phyloP scores from a whole-genome alignment of 2,329 filamentous ascomycete genomes.

The Apiospora rasikravindrae region DNA sequence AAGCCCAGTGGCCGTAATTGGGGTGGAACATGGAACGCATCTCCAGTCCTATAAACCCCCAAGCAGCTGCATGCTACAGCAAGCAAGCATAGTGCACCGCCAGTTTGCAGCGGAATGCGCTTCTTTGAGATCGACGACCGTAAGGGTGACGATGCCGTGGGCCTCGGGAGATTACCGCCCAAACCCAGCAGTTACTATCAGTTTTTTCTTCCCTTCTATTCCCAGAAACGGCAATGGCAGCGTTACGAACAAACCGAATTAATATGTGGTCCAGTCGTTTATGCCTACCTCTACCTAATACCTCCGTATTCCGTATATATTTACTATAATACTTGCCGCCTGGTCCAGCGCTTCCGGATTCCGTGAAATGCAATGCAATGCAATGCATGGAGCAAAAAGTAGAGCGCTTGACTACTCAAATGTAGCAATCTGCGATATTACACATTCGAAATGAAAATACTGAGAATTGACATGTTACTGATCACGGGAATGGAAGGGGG shows the following conservation, averaged over 20 bases:
- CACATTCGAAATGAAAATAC: neutral
- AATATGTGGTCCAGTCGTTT: neutral
- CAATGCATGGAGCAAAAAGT: neutral
- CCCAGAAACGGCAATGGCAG: slow-evolving; percentile 11
- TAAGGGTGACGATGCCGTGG: slow-evolving; percentile 15
- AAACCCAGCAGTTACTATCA: slow-evolving; percentile 8
- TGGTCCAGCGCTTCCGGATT: neutral
- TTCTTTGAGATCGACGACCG: slow-evolving; percentile 14
- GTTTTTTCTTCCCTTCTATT: neutral
- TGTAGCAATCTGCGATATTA: neutral
- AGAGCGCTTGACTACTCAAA: neutral
- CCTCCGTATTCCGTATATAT: neutral
- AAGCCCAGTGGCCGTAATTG: neutral
- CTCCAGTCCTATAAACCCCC: neutral
- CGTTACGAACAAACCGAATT: neutral
- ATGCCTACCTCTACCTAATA: neutral
- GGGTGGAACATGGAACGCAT: neutral
- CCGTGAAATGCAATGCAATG: neutral
- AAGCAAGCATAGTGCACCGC: neutral
- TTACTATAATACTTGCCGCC: neutral
- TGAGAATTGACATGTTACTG: slow-evolving; percentile 13
- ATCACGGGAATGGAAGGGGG: neutral
- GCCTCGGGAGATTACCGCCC: slow-evolving; percentile 14
- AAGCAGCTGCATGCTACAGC: neutral
- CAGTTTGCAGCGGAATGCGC: slow-evolving; percentile 4